Evolutionary conservation across 176 grass and related monocot genomes (phyloP), one percentile per base, ranked within the genome.

Genomic region (Ensete ventricosum): DNA sequence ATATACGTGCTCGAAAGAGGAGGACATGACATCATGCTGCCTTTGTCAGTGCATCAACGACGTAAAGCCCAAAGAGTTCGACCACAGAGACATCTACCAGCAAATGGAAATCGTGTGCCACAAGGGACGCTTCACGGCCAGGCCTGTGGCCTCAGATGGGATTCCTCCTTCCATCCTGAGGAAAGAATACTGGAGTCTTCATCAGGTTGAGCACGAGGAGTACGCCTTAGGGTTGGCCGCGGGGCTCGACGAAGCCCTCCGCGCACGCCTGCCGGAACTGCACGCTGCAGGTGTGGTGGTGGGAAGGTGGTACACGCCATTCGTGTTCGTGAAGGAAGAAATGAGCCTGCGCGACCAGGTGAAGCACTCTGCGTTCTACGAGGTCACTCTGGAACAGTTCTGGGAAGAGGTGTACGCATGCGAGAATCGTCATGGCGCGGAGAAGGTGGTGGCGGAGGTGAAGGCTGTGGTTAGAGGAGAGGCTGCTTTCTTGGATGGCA

Each of bases 1-100:
- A 14, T 49, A 59, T 20, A 74, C 87, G 43, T 89, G 90, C 79
- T 89, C 87, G 0, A 55, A 77, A 1, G 87, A 77, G 75, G 60
- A 92, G 52, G 82, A 93, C 51, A 85, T 81, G 84, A 54, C 14
- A 0, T 11, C 83, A 73, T 62, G 70, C 82, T 92, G 83, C 75
- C 66, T 87, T 71, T 81, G 72, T 75, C 53, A 43, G 16, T 59
- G 71, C 64, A 54, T 86, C 82, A 43, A 29, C 14, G 81, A 86
- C 70, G 76, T 64, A 13, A 54, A 80, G 50, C 83, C 86, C 9
- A 85, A 26, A 57, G 83, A 62, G 20, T 86, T 92, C 29, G 73
- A 89, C 59, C 84, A 87, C 29, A 78, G 62, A 9, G 84, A 92
- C 53, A 63, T 92, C 16, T 92, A 92, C 83, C 90, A 92, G 64